These are phyloP conservation scores for Dothidotthia symphoricarpi DNA, from an alignment of 2,329 filamentous ascomycete genomes.

Conservation along the genomic window DNA sequence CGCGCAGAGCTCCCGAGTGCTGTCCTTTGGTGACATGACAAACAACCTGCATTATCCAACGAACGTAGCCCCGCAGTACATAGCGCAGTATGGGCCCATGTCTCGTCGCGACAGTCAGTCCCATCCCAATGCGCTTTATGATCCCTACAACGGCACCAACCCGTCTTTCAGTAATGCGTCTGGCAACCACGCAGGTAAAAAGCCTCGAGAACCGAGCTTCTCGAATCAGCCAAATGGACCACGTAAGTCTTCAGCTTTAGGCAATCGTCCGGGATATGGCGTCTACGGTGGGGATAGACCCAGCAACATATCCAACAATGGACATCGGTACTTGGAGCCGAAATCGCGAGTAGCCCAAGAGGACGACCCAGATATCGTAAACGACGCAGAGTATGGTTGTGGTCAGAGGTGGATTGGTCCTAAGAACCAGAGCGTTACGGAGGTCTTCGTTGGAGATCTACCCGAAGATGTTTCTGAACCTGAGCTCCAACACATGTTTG, in stretches of 20 bases:
- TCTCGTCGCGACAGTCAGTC: slow-evolving; percentile 12
- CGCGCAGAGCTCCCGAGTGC: slow-evolving; percentile 3
- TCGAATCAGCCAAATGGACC: slow-evolving; percentile 12
- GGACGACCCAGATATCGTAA: slow-evolving; percentile 17
- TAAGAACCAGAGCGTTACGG: slow-evolving; percentile 24
- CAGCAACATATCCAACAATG: slow-evolving; percentile 3
- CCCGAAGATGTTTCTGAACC: slow-evolving; percentile 12
- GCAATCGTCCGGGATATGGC: slow-evolving; percentile 10
- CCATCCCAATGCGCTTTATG: slow-evolving; percentile 17
- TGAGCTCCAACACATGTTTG: slow-evolving; percentile 21
- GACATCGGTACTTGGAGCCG: slow-evolving; percentile 7
- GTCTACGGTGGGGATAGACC: slow-evolving; percentile 10
- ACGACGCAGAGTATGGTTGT: slow-evolving; percentile 25
- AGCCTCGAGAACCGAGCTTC: slow-evolving; percentile 7
- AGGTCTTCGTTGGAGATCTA: slow-evolving; percentile 29
- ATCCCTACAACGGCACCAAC: slow-evolving; percentile 28
- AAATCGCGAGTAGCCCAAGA: slow-evolving; percentile 1
- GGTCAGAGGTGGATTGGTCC: slow-evolving; percentile 32
- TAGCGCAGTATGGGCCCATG: slow-evolving; percentile 10
- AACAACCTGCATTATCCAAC: slow-evolving; percentile 21
- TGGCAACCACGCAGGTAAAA: slow-evolving; percentile 12
- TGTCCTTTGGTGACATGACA: slow-evolving; percentile 30
- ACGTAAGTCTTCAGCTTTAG: slow-evolving; percentile 22
- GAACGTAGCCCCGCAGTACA: slow-evolving; percentile 7
- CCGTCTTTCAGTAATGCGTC: slow-evolving; percentile 20